Evolutionary conservation across 768 basidiomycete species (phyloP), one percentile per base, ranked within the genome.

Genomic region (Tulasnella calospora): DNA sequence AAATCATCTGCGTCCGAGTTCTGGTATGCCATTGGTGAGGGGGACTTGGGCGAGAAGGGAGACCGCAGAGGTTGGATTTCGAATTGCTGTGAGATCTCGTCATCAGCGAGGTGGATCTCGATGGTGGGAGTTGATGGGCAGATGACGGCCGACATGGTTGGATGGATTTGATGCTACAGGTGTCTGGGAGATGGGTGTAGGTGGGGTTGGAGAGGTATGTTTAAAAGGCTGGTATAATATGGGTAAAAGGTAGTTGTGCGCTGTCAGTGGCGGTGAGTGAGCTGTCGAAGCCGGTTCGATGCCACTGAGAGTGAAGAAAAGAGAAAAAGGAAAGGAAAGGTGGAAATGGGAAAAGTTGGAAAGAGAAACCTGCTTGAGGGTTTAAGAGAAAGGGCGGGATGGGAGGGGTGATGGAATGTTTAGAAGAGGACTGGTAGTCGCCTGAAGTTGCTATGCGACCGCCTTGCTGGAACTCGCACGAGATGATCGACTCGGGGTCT

Each of bases 1-100:
- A 74, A 80, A 85, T 84, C 61, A 44, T 72, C 70, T 36, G 71
- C n/a, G 90, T 85, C 81, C 91, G 89, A 91, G 83, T 91, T 88
- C 46, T 87, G 87, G 74, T 87, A 86, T 7, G 83, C 80, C 51
- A 79, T 80, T 71, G 83, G 77, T 78, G 83, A 79, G 79, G 83
- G 79, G 44, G 71, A 72, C 70, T 78, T 78, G 36, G 77, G 77
- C 30, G 70, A 71, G 70, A 8, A 78, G 23, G 77, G 77, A 2
- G 77, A 78, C 17, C 41, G 47, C 12, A 69, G 57, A 27, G 75
- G 55, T n/a, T 57, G 17, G 61, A 76, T 76, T 44, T 78, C 77
- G 74, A 51, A 30, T 30, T 57, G 67, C n/a, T 44, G 46, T 33
- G 75, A 76, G 21, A 51, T 40, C 77, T 78, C 77, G 69, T 78